Conservation (phyloP, 495 filamentous ascomycete genomes). For the Talaromyces ruber region DNA sequence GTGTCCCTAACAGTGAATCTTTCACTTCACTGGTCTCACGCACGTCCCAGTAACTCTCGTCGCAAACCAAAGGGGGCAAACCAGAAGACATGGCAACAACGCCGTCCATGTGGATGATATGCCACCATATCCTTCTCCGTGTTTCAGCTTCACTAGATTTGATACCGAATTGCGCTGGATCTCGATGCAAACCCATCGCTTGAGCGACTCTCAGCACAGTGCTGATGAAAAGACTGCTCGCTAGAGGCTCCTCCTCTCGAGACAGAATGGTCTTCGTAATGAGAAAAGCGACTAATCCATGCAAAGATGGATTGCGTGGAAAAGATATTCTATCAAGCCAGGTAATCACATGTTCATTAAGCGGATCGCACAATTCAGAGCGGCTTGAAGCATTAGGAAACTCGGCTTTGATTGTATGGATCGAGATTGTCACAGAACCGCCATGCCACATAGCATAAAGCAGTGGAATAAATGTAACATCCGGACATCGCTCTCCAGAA, state of each 20-base stretch:
- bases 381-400: constrained; percentile 27
- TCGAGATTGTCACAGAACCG: constrained; percentile 36
- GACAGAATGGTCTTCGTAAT: constrained; percentile 38
- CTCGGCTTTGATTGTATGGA: constrained; percentile 34
- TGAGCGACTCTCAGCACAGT: constrained; percentile 58
- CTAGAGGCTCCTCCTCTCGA: constrained; percentile 39
- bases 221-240: constrained; percentile 42
- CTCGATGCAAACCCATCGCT: constrained; percentile 64
- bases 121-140: constrained; percentile 65
- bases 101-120: constrained; percentile 58
- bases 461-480: constrained; percentile 35
- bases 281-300: constrained; percentile 35
- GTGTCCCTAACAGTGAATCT: constrained; percentile 32
- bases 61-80: constrained; percentile 32
- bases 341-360: constrained; percentile 30
- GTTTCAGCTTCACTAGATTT: constrained; percentile 59
- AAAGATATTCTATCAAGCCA: constrained; percentile 38
- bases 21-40: constrained; percentile 37
- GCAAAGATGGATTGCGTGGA: constrained; percentile 36
- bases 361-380: constrained; percentile 26
- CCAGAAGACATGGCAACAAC: constrained; percentile 41
- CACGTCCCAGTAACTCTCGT: constrained; percentile 42
- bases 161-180: constrained; percentile 59
- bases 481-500: constrained; percentile 32
- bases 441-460: constrained; percentile 42